Conservation (phyloP, 495 filamentous ascomycete species). For the Hypoxylon trugodes region DNA sequence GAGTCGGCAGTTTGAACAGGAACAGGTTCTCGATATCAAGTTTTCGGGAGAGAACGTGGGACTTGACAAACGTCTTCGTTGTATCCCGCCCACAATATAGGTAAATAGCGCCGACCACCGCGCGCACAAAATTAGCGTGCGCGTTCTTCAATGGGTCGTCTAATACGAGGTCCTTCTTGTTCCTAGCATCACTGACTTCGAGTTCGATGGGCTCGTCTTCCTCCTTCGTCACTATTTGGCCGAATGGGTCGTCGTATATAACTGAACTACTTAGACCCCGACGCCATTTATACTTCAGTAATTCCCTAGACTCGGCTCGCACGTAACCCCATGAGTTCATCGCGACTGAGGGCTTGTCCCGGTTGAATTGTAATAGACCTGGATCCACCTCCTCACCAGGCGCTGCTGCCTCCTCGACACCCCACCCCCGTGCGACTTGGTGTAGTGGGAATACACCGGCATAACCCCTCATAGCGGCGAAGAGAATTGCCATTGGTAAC, state of each 20-base stretch:
- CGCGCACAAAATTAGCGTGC: conserved; percentile 73
- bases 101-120: conserved; percentile 84
- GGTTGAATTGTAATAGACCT: conserved; percentile 84
- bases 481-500: conserved; percentile 82
- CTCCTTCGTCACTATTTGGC: conserved; percentile 58
- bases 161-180: conserved; percentile 26
- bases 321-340: conserved; percentile 51
- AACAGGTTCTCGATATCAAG: conserved; percentile 81
- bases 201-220: conserved; percentile 18
- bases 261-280: conserved; percentile 74
- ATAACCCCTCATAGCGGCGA: conserved; percentile 84
- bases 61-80: conserved; percentile 79
- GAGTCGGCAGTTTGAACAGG: conserved; percentile 79
- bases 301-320: conserved; percentile 47
- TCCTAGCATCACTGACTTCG: conserved; percentile 38
- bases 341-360: conserved; percentile 65
- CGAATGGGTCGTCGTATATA: conserved; percentile 82
- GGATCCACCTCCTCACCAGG: conserved; percentile 93
- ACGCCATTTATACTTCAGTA: conserved; percentile 66
- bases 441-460: conserved; percentile 74
- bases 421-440: conserved; percentile 81
- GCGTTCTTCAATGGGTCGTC: conserved; percentile 45
- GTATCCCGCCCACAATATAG: conserved; percentile 75
- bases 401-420: conserved; percentile 81
- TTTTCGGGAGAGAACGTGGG: conserved; percentile 82